phyloP scores from a whole-genome alignment of 177 flowering plant species.

The Tripterygium wilfordii region DNA sequence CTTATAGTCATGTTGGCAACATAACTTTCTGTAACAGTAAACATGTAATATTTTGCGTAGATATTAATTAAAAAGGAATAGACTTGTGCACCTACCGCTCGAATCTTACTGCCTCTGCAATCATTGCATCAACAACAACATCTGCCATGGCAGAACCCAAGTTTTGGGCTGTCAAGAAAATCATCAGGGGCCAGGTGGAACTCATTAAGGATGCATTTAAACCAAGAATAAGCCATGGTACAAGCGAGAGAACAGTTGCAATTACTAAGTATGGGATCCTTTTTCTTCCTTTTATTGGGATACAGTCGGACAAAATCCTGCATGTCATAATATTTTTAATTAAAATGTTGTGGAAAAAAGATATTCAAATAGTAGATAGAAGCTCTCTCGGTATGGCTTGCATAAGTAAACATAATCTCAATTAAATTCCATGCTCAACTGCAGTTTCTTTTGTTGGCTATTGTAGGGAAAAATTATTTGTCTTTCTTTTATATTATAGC shows the following conservation, averaged over 20 bases:
- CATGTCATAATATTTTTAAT: too few relatives aligned
- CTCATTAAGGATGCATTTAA: constrained; percentile 40
- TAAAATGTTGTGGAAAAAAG: too few relatives aligned
- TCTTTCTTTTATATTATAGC: too few relatives aligned
- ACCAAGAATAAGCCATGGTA: constrained; percentile 82
- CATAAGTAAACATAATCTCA: too few relatives aligned
- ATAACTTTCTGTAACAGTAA: too few relatives aligned
- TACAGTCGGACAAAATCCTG: constrained; percentile 87
- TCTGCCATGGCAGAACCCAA: constrained; percentile 95
- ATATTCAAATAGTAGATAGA: too few relatives aligned
- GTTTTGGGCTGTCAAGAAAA: constrained; percentile 72
- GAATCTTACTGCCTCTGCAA: constrained; percentile 75
- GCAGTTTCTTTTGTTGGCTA: too few relatives aligned
- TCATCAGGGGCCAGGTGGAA: constrained; percentile 46
- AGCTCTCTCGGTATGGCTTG: too few relatives aligned
- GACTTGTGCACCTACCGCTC: constrained; percentile 42
- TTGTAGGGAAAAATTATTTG: too few relatives aligned
- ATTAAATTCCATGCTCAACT: too few relatives aligned
- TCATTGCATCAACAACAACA: constrained; percentile 97
- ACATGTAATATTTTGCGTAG: too few relatives aligned
- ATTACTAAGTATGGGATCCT: constrained; percentile 73
- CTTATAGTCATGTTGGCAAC: too few relatives aligned
- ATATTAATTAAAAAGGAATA: not conserved
- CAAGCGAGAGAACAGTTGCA: constrained; percentile 65
- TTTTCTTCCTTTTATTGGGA: constrained; percentile 79